Conservation (phyloP, 129 eudicot genomes). For the Tagetes patula region DNA sequence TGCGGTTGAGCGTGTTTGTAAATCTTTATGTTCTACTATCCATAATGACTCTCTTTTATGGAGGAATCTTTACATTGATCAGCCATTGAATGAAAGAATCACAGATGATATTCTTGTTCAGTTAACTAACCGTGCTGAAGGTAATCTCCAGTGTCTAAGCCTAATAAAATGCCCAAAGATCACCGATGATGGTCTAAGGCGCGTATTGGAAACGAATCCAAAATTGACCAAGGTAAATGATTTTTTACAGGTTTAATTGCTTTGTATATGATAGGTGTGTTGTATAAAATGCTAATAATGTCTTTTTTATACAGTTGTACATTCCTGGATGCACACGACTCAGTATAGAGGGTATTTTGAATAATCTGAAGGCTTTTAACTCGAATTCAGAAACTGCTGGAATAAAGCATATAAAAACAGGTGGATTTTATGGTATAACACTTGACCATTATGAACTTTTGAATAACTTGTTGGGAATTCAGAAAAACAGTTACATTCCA, state of each 20-base stretch:
- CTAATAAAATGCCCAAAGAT: slow-evolving; percentile 71
- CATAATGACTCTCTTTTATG: slow-evolving; percentile 69
- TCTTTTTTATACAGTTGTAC: slow-evolving; percentile 26
- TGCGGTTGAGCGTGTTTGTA: slow-evolving; percentile 70
- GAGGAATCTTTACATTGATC: slow-evolving; percentile 64
- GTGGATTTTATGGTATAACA: slow-evolving; percentile 65
- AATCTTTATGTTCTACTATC: slow-evolving; percentile 50
- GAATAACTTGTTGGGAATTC: slow-evolving; percentile 49
- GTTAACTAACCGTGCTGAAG: slow-evolving; percentile 70
- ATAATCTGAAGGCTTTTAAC: slow-evolving; percentile 48
- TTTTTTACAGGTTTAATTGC: neutral
- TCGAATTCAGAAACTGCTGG: slow-evolving; percentile 36
- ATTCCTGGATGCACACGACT: slow-evolving; percentile 87
- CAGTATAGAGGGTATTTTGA: slow-evolving; percentile 61
- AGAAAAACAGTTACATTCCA: slow-evolving; percentile 42
- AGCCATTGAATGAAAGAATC: slow-evolving; percentile 65
- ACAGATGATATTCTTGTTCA: slow-evolving; percentile 71
- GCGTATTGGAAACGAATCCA: slow-evolving; percentile 54
- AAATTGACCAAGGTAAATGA: slow-evolving; percentile 66
- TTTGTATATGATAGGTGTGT: neutral
- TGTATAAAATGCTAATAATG: neutral
- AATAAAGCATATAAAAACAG: slow-evolving; percentile 65
- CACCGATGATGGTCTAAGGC: slow-evolving; percentile 74
- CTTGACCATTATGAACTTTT: slow-evolving; percentile 63
- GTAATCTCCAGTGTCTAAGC: slow-evolving; percentile 66